Base-by-base conservation (phyloP, 305 asterid genomes). In the Caryopteris hybrid region DNA sequence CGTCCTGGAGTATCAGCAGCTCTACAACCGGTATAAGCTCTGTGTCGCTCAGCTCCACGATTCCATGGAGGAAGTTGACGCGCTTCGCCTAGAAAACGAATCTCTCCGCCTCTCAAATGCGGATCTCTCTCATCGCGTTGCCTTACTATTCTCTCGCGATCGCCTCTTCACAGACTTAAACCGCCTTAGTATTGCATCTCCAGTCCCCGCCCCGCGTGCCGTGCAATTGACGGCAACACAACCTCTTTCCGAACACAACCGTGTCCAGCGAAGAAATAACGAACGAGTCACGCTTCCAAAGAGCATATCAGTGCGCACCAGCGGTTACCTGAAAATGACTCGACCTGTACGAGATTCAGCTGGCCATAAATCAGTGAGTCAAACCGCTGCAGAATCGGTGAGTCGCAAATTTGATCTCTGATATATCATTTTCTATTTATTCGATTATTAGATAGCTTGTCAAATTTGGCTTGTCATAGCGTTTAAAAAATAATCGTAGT, bases 1-100 rank as follows among this genome's bases (percentile, higher is more conserved):
- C 67, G 29, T 85, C 74, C 81, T 87, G 56, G 87, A 90, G 89
- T 84, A 86, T 64, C 97, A 88, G 83, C 97, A 91, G 82, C 97
- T 91, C 56, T 91, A 86, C 83, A 91, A 91, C 64, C 84, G 90
- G 6, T 85, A 88, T 70, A 81, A 80, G 1, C 74, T 83, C 51
- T 86, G 89, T 73, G 80, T 86, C 25, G 74, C 88, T 71, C 88
- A 76, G 79, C 79, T 88, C 57, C 91, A 71, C 59, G 89, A 91
- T 21, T 70, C 81, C 17, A 60, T 88, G 45, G 86, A 83, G 27
- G 92, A 83, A 78, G 79, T 80, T 21, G 89, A 83, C 27, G 74
- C 80, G 47, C 88, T 90, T 72, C 84, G 85, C 69, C 78, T 60
- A 6, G 94, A 88, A 75, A 90, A 88, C 46, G 87, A 86, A 20